Evolutionary conservation across 1,284 basidiomycete genomes (phyloP).

Genomic region (Peniophora sp.): DNA sequence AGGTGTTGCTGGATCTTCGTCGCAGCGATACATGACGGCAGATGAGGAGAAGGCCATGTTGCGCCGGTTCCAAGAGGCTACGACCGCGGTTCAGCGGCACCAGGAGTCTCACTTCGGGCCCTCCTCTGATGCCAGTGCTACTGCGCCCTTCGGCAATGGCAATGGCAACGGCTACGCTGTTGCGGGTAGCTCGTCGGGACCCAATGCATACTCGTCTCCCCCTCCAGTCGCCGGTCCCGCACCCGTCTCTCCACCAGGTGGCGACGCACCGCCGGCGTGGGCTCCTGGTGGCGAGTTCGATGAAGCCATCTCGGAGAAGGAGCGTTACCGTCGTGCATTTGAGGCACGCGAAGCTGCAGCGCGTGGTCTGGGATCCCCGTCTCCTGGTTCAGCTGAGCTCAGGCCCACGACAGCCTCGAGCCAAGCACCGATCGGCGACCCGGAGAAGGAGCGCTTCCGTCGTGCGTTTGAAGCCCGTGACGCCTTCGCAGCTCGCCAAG

Average conservation of each 20-base stretch:
- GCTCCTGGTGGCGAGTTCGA: conserved; percentile 10
- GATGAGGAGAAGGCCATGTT: conserved; percentile 61
- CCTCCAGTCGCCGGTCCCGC: conserved; percentile 28
- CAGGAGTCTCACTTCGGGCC: conserved; percentile 27
- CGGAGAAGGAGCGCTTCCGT: neutral
- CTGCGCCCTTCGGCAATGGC: conserved; percentile 5
- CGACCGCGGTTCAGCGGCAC: conserved; percentile 54
- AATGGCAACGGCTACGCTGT: neutral
- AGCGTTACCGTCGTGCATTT: conserved; percentile 42
- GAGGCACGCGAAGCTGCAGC: conserved; percentile 57
- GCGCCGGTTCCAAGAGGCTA: conserved; percentile 60
- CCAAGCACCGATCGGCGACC: neutral
- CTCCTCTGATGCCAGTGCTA: conserved; percentile 12
- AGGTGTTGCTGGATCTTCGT: neutral
- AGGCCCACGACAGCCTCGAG: too few species aligned
- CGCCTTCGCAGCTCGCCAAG: neutral
- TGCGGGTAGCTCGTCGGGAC: conserved; percentile 8
- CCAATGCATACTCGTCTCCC: conserved; percentile 41
- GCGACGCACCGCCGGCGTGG: conserved; percentile 14
- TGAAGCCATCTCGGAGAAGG: conserved; percentile 26
- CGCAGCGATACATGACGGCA: conserved; percentile 23
- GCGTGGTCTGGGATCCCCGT: conserved; percentile 10
- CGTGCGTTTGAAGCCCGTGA: neutral
- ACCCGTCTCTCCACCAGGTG: conserved; percentile 4
- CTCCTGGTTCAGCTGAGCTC: conserved; percentile 1